These are phyloP conservation scores for Plasmodium fragile DNA, from an alignment of 169 alveolate genomes.

Conservation along the genomic window DNA sequence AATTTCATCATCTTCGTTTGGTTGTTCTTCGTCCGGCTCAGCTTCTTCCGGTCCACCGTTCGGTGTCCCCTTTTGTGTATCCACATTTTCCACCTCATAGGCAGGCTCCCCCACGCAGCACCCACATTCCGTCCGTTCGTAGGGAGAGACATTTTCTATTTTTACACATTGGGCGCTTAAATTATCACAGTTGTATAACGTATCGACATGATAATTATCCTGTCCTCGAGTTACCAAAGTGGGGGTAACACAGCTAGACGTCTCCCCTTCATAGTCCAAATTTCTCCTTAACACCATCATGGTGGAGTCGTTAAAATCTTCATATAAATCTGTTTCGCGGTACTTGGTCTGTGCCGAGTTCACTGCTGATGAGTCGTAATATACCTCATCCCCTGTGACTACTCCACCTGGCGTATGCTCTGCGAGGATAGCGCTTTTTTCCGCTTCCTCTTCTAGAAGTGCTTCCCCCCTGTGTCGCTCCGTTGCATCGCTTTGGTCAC, in stretches of 20 bases:
- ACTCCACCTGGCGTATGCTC: not conserved
- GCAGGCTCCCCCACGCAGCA: not conserved
- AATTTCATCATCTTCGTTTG: not conserved
- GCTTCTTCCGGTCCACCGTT: not conserved
- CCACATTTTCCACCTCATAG: not conserved
- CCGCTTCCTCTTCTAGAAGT: not conserved
- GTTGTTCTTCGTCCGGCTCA: not conserved
- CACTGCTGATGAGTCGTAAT: not conserved
- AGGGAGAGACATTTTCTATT: not conserved
- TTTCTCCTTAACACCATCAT: not conserved
- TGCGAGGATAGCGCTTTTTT: not conserved
- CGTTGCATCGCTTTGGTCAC: not conserved
- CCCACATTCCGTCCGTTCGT: not conserved
- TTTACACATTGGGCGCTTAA: not conserved
- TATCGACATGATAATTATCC: not conserved
- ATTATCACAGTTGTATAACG: not conserved
- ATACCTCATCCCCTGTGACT: not conserved
- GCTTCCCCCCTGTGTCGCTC: not conserved
- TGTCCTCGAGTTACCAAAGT: not conserved
- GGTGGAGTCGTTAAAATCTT: not conserved
- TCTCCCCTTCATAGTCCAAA: not conserved
- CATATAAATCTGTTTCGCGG: not conserved
- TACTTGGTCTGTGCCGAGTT: not conserved
- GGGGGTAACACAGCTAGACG: not conserved
- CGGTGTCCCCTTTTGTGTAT: not conserved